These are phyloP conservation scores for Talaromyces borbonicus DNA, from an alignment of 495 filamentous ascomycete species.

Conservation along the genomic window DNA sequence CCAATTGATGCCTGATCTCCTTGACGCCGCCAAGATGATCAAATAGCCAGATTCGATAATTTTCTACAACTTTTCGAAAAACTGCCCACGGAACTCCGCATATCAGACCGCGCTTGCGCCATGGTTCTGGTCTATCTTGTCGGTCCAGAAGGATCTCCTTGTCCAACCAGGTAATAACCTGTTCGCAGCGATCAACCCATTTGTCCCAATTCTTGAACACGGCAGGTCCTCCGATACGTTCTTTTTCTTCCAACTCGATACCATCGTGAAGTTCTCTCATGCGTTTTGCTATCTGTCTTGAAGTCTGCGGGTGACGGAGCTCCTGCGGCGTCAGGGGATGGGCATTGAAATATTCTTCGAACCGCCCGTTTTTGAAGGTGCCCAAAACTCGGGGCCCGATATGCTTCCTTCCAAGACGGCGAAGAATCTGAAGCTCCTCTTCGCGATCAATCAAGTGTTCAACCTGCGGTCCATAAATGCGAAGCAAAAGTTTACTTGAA, in stretches of 20 bases:
- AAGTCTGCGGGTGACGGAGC: conserved; percentile 71
- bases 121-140: conserved; percentile 35
- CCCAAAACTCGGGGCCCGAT: conserved; percentile 92
- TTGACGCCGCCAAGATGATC: conserved; percentile 57
- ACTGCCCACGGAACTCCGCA: conserved; percentile 77
- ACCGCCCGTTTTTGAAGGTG: conserved; percentile 91
- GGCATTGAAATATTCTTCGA: conserved; percentile 88
- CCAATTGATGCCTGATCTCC: conserved; percentile 60
- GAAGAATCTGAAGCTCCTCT: conserved; percentile 77
- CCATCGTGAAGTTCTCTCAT: conserved; percentile 96
- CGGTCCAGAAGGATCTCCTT: conserved; percentile 44
- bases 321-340: conserved; percentile 65
- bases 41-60: conserved; percentile 65
- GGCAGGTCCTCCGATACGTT: conserved; percentile 67
- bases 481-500: conserved; percentile 67
- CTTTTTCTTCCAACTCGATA: conserved; percentile 70
- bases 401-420: conserved; percentile 76
- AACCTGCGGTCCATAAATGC: conserved; percentile 92
- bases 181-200: conserved; percentile 74
- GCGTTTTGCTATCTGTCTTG: conserved; percentile 91
- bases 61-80: conserved; percentile 67
- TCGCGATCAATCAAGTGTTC: conserved; percentile 93
- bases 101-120: conserved; percentile 63
- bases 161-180: conserved; percentile 70
- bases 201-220: conserved; percentile 94